Evolutionary conservation across 1,284 basidiomycete genomes (phyloP).

Genomic region (Apiotrichum akiyoshidainum): DNA sequence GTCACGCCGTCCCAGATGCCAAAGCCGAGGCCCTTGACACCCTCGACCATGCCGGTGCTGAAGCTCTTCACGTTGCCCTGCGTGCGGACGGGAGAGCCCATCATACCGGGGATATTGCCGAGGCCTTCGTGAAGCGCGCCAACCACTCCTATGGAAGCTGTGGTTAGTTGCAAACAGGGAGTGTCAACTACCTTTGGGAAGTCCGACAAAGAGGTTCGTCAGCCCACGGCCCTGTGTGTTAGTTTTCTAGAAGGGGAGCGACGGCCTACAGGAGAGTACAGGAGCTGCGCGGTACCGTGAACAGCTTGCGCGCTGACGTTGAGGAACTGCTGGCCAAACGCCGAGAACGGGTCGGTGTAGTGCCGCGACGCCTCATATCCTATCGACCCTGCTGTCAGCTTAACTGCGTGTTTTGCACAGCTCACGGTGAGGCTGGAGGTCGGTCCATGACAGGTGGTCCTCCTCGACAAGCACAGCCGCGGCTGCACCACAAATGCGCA

Average conservation of each 20-base stretch:
- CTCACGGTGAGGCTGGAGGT: conserved; percentile 57
- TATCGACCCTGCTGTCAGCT: conserved; percentile 53
- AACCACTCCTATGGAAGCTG: conserved; percentile 50
- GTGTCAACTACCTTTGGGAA: conserved; percentile 34
- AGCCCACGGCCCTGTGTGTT: conserved; percentile 49
- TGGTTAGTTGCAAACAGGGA: not conserved
- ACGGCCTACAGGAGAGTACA: conserved; percentile 50
- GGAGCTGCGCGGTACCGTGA: conserved; percentile 54
- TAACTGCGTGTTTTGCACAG: too few relatives aligned
- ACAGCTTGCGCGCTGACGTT: conserved; percentile 56
- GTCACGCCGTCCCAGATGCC: conserved; percentile 59
- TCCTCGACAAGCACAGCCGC: conserved; percentile 57
- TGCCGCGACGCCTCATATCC: conserved; percentile 54
- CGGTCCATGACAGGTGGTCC: conserved; percentile 52
- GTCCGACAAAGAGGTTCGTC: conserved; percentile 54
- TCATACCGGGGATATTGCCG: conserved; percentile 53
- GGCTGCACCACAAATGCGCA: conserved; percentile 59
- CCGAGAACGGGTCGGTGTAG: conserved; percentile 15
- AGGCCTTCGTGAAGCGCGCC: conserved; percentile 55
- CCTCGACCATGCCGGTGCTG: conserved; percentile 55
- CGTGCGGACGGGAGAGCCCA: conserved; percentile 54
- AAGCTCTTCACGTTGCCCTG: conserved; percentile 53
- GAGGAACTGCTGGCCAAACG: conserved; percentile 55
- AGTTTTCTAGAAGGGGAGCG: not conserved
- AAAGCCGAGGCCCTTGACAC: conserved; percentile 48